These are phyloP conservation scores for Mucor piriformis DNA, from an alignment of 371 early-diverging fungal genomes.

Conservation along the genomic window DNA sequence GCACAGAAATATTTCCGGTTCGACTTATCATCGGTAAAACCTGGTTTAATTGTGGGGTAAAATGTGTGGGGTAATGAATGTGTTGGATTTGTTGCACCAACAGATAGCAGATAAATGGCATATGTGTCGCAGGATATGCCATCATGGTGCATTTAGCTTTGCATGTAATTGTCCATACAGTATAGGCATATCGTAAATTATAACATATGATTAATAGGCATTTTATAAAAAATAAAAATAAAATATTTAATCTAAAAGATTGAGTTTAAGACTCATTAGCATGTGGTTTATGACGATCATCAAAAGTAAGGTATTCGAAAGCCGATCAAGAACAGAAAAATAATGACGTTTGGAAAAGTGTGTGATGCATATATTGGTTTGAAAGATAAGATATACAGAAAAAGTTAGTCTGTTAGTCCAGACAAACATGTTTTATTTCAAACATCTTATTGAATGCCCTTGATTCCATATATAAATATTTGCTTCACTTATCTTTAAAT, in stretches of 20 bases:
- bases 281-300: background rate
- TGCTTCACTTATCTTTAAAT: background rate
- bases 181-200: no score
- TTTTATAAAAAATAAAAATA: background rate
- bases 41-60: background rate
- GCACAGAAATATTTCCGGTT: no score
- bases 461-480: no score
- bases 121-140: background rate
- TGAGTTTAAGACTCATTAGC: background rate
- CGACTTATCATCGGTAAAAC: no score
- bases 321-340: background rate
- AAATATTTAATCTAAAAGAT: background rate
- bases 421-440: no score
- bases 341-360: background rate
- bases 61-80: background rate
- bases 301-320: background rate
- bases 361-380: background rate
- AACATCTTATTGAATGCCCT: no score
- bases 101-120: no score
- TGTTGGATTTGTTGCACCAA: background rate
- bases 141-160: no score
- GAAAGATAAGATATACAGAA: background rate
- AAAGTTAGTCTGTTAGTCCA: background rate
- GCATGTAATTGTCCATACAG: no score
- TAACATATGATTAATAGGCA: no score